Evolutionary conservation across 2,329 filamentous ascomycete species (phyloP).

Genomic region (Westerdykella ornata): DNA sequence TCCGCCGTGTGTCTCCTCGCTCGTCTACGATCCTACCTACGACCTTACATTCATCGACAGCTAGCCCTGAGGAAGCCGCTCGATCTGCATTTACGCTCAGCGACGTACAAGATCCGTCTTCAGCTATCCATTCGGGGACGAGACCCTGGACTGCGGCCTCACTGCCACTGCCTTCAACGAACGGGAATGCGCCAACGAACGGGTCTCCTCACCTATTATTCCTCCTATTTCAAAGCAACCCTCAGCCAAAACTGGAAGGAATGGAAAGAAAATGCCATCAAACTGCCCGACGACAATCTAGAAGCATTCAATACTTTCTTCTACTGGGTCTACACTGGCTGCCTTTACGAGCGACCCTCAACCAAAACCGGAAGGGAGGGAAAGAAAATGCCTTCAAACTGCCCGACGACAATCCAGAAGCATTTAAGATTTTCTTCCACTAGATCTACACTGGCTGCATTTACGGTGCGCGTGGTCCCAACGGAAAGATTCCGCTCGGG

Average conservation of each 20-base stretch:
- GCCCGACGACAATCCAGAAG: constrained; percentile 6
- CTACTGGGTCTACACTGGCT: constrained; percentile 11
- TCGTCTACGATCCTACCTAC: too few species aligned
- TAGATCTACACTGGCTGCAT: constrained; percentile 11
- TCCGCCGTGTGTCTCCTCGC: too few species aligned
- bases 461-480: background rate
- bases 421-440: constrained; percentile 8
- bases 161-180: too few species aligned
- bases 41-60: too few species aligned
- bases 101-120: too few species aligned
- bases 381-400: constrained; percentile 4
- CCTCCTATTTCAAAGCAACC: constrained; percentile 15
- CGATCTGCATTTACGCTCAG: too few species aligned
- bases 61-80: too few species aligned
- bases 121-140: too few species aligned
- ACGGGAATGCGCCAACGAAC: too few species aligned
- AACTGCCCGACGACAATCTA: constrained; percentile 7
- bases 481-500: background rate
- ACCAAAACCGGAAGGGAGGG: constrained; percentile 7
- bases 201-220: constrained; percentile 14
- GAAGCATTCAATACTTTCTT: constrained; percentile 8
- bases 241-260: constrained; percentile 9
- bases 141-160: too few species aligned
- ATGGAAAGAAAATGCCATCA: constrained; percentile 3
- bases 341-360: too few species aligned